Evolutionary conservation across 495 filamentous ascomycete species (phyloP), one percentile per base, ranked within the genome.

Genomic region (Chaetomium cochliodes): DNA sequence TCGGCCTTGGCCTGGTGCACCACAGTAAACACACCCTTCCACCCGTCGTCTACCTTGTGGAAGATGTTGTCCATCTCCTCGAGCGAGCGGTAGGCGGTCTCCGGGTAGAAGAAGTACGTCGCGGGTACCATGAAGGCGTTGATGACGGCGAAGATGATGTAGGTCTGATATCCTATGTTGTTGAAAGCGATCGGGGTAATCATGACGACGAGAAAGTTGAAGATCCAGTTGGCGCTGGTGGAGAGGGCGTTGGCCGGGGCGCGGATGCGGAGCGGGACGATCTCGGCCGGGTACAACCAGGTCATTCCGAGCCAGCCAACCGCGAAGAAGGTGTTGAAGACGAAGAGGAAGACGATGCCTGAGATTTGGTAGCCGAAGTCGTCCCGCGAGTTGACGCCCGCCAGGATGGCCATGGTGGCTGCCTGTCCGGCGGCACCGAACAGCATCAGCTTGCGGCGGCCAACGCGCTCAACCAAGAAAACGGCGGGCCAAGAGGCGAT

Each of bases 21-120:
- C 39, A 94, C 89, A 60, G 91, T 92, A 50, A 82, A 85, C 12
- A 90, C 92, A 5, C 89, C 87, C 76, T 93, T 62, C 59, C 47
- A 53, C 3, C 59, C 91, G 20, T 77, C 73, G 67, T 84, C 85
- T 1, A 89, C 90, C 81, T 93, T 92, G 67, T 88, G 72, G 67
- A 91, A 90, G 74, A 90, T 88, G 61, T 91, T 80, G 71, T 92
- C 90, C 61, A 92, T 91, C 70, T 92, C 90, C 70, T 93, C 90
- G 22, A 93, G 80, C 52, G 83, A 87, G 58, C 90, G 86, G 44
- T 80, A 75, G 7, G 84, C 84, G 0, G 88, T 91, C 78, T 91
- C 89, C 12, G 89, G 88, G 73, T 90, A 91, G 77, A 89, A 89
- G 77, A 91, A 85, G 76, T 84, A 91, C 75, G 92, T 87, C 63